Evolutionary conservation across 768 basidiomycete genomes (phyloP).

Genomic region (Termitomyces sp.): DNA sequence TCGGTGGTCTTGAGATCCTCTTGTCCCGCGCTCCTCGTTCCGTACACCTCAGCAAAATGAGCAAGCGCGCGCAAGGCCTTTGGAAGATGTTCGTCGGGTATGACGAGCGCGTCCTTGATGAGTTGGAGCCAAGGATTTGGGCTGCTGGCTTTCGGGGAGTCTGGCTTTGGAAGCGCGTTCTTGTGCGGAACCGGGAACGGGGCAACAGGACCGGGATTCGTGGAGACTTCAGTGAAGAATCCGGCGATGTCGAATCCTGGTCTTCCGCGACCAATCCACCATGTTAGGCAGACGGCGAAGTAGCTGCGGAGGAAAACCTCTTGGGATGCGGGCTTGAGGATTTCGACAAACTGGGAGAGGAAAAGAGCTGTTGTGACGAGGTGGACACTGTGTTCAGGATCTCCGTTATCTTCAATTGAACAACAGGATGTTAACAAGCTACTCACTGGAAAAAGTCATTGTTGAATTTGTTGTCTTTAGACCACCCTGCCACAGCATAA

Average conservation of each 20-base stretch:
- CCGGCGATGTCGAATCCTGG: conserved; percentile 43
- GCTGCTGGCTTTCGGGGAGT: conserved; percentile 30
- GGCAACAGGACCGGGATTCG: conserved; percentile 12
- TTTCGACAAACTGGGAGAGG: conserved; percentile 45
- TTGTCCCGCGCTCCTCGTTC: conserved; percentile 26
- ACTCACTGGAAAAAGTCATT: conserved; percentile 44
- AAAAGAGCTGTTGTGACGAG: conserved; percentile 65
- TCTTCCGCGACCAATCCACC: conserved; percentile 58
- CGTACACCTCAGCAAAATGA: conserved; percentile 24
- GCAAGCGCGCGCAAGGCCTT: conserved; percentile 36
- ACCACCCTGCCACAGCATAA: conserved; percentile 55
- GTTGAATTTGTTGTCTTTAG: conserved; percentile 36
- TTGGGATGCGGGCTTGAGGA: conserved; percentile 39
- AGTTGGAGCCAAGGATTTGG: conserved; percentile 62
- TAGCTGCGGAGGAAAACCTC: conserved; percentile 55
- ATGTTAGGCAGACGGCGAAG: conserved; percentile 46
- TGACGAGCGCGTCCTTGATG: conserved; percentile 46
- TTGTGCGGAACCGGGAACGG: conserved; percentile 23
- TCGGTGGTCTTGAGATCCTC: conserved; percentile 25
- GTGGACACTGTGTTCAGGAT: conserved; percentile 44
- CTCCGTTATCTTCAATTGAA: neutral
- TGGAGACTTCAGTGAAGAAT: conserved; percentile 38
- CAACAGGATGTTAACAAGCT: neutral
- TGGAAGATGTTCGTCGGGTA: conserved; percentile 52
- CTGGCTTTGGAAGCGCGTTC: conserved; percentile 19